Conservation (phyloP, 768 basidiomycete genomes). For the Mrakia gelida region DNA sequence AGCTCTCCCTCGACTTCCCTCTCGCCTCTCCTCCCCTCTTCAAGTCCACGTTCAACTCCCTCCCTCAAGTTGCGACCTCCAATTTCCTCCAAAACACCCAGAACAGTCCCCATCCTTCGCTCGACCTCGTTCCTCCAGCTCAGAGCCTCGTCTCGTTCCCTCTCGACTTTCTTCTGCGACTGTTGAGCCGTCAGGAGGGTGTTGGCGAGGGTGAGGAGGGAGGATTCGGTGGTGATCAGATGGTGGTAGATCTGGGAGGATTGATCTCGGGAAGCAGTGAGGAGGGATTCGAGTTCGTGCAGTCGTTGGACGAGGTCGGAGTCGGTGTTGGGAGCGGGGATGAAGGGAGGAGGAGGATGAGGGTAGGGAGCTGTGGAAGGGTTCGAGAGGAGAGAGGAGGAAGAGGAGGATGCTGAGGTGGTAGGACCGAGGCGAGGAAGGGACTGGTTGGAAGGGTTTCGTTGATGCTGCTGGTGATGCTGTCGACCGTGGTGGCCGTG, state of each 20-base stretch:
- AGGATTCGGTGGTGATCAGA: constrained; percentile 1
- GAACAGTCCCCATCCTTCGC: neutral
- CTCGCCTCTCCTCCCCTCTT: neutral
- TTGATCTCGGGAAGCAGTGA: constrained; percentile 4
- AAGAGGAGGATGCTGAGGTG: neutral
- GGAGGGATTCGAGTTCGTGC: neutral
- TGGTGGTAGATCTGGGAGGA: constrained; percentile 16
- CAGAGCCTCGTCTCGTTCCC: constrained; percentile 8
- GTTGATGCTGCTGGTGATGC: neutral
- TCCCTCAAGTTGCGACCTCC: neutral
- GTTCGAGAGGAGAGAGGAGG: neutral
- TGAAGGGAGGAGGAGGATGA: constrained; percentile 1
- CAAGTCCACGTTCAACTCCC: neutral
- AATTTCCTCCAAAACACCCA: constrained; percentile 8
- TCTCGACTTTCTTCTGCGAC: neutral
- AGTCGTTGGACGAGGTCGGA: neutral
- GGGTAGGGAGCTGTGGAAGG: neutral
- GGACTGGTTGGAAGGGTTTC: neutral
- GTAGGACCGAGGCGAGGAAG: neutral
- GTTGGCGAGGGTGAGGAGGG: neutral
- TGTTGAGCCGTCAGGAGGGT: neutral
- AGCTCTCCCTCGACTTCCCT: constrained; percentile 10
- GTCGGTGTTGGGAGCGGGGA: neutral
- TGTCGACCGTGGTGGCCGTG: neutral
- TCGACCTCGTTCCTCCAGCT: neutral